Evolutionary conservation across 169 alveolate genomes (phyloP), one percentile per base, ranked within the genome.

Genomic region (Plasmodium cynomolgi): DNA sequence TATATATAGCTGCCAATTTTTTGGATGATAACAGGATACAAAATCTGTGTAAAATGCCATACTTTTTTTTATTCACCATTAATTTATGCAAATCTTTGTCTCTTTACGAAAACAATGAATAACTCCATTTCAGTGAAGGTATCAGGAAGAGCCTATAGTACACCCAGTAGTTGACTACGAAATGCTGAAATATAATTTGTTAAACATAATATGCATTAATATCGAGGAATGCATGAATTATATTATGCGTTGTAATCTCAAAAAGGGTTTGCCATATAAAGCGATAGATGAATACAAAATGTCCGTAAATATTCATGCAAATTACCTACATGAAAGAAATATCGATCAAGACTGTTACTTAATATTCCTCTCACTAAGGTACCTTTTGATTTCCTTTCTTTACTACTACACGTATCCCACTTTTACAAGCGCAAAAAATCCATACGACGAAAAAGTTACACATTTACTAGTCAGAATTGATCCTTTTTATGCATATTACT

Each of bases 401-500:
- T 20, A 68, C 31, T 90, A 81, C 47, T 90, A 80, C 37, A 75
- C 79, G n/a, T 41, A 54, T 81, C 90, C 90, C 17, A 26, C 56
- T 33, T 81, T 90, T 31, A 37, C 7, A 81, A 90, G 72, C 17
- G 8, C 9, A 1, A 72, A 11, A 44, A 41, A 26, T 50, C 39
- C 77, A 31, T 62, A 71, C 44, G 31, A 68, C n/a, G 91, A 81
- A 9, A 33, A 68, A 81, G 20, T 90, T 5, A 68, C 23, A 39
- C 0, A 80, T 73, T 5, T 71, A 62, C 72, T 90, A 11, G 23
- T 29, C 81, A 41, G 37, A 81, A 81, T 90, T 81, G 91, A 90
- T 71, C 44, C 8, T 1, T 81, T 90, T 44, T 68, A 91, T n/a
- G 95, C 62, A 31, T 90, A 54, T 81, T 90, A 90, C 81, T 90